Evolutionary conservation across 768 basidiomycete species (phyloP).

Genomic region (Suillus cothurnatus): DNA sequence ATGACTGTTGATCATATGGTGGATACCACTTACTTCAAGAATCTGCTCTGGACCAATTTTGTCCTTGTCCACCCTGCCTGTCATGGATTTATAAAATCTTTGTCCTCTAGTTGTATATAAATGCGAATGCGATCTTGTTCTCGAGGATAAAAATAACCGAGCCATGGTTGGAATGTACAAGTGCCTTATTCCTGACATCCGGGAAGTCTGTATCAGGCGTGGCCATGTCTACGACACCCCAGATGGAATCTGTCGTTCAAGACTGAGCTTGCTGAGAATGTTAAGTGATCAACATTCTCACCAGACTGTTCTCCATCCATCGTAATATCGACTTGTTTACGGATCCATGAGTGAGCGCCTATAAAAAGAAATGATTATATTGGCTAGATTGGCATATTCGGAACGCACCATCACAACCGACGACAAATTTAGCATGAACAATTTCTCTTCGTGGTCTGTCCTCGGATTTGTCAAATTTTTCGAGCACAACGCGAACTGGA

Average conservation of each 20-base stretch:
- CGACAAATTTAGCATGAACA: too few species aligned
- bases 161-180: conserved; percentile 52
- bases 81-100: conserved; percentile 37
- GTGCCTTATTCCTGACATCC: conserved; percentile 49
- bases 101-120: conserved; percentile 52
- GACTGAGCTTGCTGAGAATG: background rate
- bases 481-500: too few species aligned
- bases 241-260: conserved; percentile 35
- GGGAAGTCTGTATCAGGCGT: conserved; percentile 55
- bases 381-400: background rate
- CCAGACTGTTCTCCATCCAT: too few species aligned
- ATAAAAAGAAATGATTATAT: conserved; percentile 9
- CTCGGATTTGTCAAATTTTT: too few species aligned
- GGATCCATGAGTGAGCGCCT: conserved; percentile 86
- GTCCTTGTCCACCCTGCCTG: conserved; percentile 44
- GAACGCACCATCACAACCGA: conserved; percentile 66
- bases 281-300: conserved; percentile 13
- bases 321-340: conserved; percentile 60
- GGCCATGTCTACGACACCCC: conserved; percentile 49
- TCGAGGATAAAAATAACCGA: conserved; percentile 54
- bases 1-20: background rate
- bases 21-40: conserved; percentile 31
- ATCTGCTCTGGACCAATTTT: conserved; percentile 41
- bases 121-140: conserved; percentile 49
- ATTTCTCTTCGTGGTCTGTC: too few species aligned